Evolutionary conservation across 495 filamentous ascomycete species (phyloP).

Genomic region (Tuber magnatum): DNA sequence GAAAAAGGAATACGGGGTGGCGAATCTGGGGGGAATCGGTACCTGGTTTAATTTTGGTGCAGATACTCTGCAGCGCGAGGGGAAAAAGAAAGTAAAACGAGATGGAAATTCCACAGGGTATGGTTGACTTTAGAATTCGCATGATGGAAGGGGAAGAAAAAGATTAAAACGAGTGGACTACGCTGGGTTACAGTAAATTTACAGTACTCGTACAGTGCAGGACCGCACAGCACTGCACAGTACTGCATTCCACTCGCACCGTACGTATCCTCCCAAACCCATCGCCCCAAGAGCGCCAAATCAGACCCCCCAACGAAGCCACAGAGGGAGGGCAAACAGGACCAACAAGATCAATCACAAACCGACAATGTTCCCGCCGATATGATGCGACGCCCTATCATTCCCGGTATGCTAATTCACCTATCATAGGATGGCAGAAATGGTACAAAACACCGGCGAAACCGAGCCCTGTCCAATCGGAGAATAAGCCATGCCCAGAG

Average conservation of each 20-base stretch:
- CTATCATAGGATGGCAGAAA: neutral
- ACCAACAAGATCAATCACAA: neutral
- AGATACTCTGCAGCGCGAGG: neutral
- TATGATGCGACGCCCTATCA: neutral
- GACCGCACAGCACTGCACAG: neutral
- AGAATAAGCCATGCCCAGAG: neutral
- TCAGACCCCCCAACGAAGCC: neutral
- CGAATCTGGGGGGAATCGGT: neutral
- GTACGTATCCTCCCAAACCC: neutral
- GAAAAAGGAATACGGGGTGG: neutral
- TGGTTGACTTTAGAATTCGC: neutral
- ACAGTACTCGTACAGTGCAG: too few relatives aligned
- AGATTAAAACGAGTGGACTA: too few relatives aligned
- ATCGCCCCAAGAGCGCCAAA: neutral
- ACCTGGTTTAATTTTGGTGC: neutral
- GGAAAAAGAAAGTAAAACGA: neutral
- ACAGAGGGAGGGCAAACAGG: neutral
- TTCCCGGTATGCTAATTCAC: neutral
- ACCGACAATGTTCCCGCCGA: neutral
- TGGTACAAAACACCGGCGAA: slow-evolving; percentile 1
- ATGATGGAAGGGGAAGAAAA: too few relatives aligned
- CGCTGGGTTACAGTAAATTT: too few relatives aligned
- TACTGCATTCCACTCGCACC: too few relatives aligned
- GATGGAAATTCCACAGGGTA: neutral
- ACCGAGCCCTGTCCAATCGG: neutral